phyloP scores from a whole-genome alignment of 805 yeast genomes.

The Danielozyma ontarioensis region DNA sequence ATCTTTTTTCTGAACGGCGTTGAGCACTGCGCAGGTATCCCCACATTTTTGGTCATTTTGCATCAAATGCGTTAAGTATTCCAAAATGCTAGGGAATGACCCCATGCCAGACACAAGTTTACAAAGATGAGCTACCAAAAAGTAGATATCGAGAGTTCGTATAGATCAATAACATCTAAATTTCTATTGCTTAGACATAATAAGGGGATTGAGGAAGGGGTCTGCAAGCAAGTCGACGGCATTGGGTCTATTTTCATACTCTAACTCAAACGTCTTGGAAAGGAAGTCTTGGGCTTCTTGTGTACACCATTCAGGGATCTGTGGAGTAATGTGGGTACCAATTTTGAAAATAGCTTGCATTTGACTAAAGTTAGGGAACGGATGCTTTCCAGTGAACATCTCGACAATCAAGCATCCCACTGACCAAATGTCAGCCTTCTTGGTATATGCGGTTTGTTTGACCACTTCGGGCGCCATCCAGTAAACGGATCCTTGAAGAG shows the following conservation, averaged over 20 bases:
- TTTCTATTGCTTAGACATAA: constrained; percentile 31
- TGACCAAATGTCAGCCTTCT: constrained; percentile 96
- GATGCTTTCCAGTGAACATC: constrained; percentile 94
- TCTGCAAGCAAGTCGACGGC: constrained; percentile 68
- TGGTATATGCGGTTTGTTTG: constrained; percentile 84
- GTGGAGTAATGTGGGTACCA: constrained; percentile 81
- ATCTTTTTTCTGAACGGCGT: no score
- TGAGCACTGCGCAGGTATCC: no score
- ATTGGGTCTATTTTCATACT: constrained; percentile 66
- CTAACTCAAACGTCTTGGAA: constrained; percentile 63
- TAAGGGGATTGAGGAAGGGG: constrained; percentile 49
- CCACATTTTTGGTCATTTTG: no score
- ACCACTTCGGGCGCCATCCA: constrained; percentile 99
- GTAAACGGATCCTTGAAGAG: constrained; percentile 87
- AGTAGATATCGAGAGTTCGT: no score
- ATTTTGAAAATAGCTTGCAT: constrained; percentile 96
- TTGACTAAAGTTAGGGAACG: constrained; percentile 90
- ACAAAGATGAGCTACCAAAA: no score
- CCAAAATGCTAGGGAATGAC: no score
- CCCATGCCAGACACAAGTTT: no score
- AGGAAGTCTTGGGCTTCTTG: constrained; percentile 65
- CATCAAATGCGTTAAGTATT: no score
- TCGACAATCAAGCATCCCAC: constrained; percentile 92
- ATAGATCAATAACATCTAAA: no score
- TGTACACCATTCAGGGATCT: constrained; percentile 69